These are phyloP conservation scores for Rhodotorula toruloides DNA, from an alignment of 768 basidiomycete species.

Conservation along the genomic window DNA sequence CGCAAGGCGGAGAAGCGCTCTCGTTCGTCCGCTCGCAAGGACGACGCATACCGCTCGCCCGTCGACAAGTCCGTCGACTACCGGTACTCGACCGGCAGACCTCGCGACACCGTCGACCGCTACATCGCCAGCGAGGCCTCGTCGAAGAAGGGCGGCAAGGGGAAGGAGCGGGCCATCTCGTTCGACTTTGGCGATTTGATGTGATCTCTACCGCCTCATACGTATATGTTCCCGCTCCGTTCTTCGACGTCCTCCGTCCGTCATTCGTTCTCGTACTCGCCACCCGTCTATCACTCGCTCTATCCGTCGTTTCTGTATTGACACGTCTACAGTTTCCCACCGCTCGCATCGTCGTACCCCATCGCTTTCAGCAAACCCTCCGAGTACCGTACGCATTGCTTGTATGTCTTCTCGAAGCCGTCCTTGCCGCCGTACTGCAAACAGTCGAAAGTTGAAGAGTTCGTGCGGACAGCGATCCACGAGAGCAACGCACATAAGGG, in stretches of 20 bases:
- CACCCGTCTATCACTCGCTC: background rate
- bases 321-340: background rate
- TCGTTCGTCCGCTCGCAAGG: too few species aligned
- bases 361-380: constrained; percentile 57
- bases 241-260: background rate
- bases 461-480: constrained; percentile 46
- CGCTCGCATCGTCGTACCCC: constrained; percentile 10
- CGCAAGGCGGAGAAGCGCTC: too few species aligned
- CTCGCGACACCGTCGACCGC: too few species aligned
- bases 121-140: too few species aligned
- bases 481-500: constrained; percentile 60
- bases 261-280: background rate
- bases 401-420: constrained; percentile 71
- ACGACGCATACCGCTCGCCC: too few species aligned
- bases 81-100: too few species aligned
- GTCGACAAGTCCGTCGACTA: too few species aligned
- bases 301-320: background rate
- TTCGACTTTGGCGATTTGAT: constrained; percentile 17
- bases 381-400: constrained; percentile 67
- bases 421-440: constrained; percentile 47
- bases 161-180: background rate
- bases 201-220: background rate
- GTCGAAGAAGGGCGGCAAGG: too few species aligned
- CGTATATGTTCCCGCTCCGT: background rate
- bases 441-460: background rate